These are phyloP conservation scores for Davidsoniella virescens DNA, from an alignment of 2,329 filamentous ascomycete genomes.

Conservation along the genomic window DNA sequence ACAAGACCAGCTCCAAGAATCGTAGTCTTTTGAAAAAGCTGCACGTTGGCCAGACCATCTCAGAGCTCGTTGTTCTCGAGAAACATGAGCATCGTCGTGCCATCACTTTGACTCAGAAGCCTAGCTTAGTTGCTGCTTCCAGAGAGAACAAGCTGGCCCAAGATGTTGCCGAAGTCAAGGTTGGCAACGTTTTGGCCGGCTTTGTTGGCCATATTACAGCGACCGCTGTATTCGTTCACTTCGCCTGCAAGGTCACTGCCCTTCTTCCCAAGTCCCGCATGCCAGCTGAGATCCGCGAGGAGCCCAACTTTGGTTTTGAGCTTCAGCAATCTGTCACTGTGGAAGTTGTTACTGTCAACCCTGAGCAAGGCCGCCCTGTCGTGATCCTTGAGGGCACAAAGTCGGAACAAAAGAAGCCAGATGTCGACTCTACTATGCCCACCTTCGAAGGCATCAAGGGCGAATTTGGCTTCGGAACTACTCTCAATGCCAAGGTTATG, in stretches of 20 bases:
- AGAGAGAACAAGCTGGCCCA: slow-evolving; percentile 57
- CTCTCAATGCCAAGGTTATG: slow-evolving; percentile 62
- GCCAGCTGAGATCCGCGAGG: slow-evolving; percentile 47
- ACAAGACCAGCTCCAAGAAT: slow-evolving; percentile 68
- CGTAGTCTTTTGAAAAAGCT: slow-evolving; percentile 64
- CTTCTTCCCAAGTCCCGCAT: slow-evolving; percentile 68
- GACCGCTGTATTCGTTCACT: slow-evolving; percentile 77
- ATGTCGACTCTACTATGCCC: slow-evolving; percentile 15
- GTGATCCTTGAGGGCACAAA: slow-evolving; percentile 31
- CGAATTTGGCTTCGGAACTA: slow-evolving; percentile 56
- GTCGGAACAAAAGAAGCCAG: slow-evolving; percentile 24
- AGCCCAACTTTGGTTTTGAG: slow-evolving; percentile 63
- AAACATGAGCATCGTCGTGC: slow-evolving; percentile 65
- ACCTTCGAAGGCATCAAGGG: slow-evolving; percentile 29
- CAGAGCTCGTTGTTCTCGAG: slow-evolving; percentile 70
- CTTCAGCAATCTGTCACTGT: slow-evolving; percentile 61
- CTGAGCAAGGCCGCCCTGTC: slow-evolving; percentile 50
- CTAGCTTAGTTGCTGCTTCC: slow-evolving; percentile 60
- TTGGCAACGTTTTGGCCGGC: slow-evolving; percentile 53
- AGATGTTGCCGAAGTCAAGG: slow-evolving; percentile 52
- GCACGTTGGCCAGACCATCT: slow-evolving; percentile 65
- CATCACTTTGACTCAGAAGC: slow-evolving; percentile 67
- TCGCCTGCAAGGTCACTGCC: slow-evolving; percentile 60
- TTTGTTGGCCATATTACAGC: slow-evolving; percentile 74
- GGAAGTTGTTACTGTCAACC: slow-evolving; percentile 57